Conservation (phyloP, 2,329 filamentous ascomycete genomes). For the Dactylonectria macrodidyma region DNA sequence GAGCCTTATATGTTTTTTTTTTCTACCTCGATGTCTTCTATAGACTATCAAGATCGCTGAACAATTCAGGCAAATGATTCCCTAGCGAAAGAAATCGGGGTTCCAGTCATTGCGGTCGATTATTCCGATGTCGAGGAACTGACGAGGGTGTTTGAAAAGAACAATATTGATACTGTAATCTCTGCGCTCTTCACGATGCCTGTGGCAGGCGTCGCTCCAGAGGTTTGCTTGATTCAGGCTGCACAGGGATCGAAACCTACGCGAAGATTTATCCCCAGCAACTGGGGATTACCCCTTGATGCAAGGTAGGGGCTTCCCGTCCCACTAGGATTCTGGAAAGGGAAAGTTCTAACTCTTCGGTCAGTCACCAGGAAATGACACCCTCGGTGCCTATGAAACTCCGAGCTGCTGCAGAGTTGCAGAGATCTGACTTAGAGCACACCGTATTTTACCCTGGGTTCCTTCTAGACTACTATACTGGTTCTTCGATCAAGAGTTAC, state of each 20-base stretch:
- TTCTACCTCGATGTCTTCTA: neutral
- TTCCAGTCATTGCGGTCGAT: constrained; percentile 9
- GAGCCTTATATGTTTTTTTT: neutral
- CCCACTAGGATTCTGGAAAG: neutral
- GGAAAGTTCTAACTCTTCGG: neutral
- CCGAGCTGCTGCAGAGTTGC: neutral
- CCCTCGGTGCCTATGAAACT: neutral
- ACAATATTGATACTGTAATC: constrained; percentile 15
- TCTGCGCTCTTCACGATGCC: constrained; percentile 9
- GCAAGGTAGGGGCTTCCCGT: neutral
- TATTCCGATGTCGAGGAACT: neutral
- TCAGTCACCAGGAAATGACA: neutral
- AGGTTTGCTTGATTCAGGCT: constrained; percentile 8
- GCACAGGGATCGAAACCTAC: constrained; percentile 3
- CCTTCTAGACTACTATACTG: neutral
- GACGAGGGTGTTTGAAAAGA: neutral
- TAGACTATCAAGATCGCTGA: neutral
- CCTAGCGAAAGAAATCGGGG: neutral
- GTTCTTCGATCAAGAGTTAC: neutral
- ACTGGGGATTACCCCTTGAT: constrained; percentile 9
- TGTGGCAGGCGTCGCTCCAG: neutral
- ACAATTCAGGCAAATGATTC: neutral
- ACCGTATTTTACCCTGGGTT: constrained; percentile 2
- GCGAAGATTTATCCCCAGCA: constrained; percentile 9
- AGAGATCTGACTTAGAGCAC: neutral